Evolutionary conservation across 2,329 filamentous ascomycete species (phyloP), one percentile per base, ranked within the genome.

Genomic region (Curvularia verruculosa): DNA sequence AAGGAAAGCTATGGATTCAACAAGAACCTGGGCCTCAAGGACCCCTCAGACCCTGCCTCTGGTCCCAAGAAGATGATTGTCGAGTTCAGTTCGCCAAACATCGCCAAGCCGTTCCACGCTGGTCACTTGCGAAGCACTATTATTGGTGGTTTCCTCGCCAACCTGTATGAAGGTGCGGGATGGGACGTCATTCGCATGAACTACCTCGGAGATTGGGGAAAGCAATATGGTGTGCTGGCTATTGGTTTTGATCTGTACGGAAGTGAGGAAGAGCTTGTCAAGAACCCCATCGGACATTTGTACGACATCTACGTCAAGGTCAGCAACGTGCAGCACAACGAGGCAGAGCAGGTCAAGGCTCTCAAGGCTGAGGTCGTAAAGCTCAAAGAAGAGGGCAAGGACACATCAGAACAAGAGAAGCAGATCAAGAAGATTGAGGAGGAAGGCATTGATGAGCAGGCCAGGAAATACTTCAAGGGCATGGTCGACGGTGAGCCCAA

Each of bases 1-100:
- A 85, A 85, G 60, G 63, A 74, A 9, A 77, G 81, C 21, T 96
- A 85, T 70, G 91, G 91, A 59, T 83, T 82, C 74, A 87, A 89
- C 72, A 79, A 80, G 18, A 80, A 80, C 40, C 72, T 83, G 36
- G 88, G 88, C 18, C 79, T 87, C 23, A 83, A 82, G 63, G 86
- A 92, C 69, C 82, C 84, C 36, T 78, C 81, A 21, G 83, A 91
- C 70, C 82, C 85, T 7, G 82, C 80, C 49, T 80, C 83, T 57
- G 86, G 84, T 60, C 81, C 81, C 67, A 91, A 91, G 81, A 84
- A 83, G 68, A 82, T 88, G 43, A 85, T 95, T 49, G 84, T 95
- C 67, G 91, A 95, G 71, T 95, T 94, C 77, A 92, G 89, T 7
- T 92, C 89, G 7, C 91, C 91, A 49, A 95, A 95, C 74, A 92